These are phyloP conservation scores for Penicillium simplicissimum DNA, from an alignment of 495 filamentous ascomycete genomes.

Conservation along the genomic window DNA sequence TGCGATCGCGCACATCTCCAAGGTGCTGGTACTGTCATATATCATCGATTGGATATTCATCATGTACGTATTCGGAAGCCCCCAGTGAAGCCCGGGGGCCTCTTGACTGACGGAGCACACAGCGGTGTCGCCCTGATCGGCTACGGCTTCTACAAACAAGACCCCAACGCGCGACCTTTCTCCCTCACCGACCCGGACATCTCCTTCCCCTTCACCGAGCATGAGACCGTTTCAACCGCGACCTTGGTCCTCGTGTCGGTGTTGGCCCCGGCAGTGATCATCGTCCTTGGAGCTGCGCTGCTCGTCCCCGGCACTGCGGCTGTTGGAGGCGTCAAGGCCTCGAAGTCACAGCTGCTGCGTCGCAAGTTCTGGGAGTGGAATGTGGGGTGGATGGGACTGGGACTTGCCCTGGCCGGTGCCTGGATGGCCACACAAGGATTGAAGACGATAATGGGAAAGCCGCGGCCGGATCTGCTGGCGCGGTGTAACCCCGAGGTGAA, in stretches of 20 bases:
- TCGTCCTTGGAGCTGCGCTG: constrained; percentile 48
- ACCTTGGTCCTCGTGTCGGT: constrained; percentile 52
- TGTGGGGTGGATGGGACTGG: constrained; percentile 64
- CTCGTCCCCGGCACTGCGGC: constrained; percentile 49
- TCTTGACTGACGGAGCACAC: not conserved
- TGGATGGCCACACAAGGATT: constrained; percentile 62
- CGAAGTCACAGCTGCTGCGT: constrained; percentile 30
- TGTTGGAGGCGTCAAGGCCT: constrained; percentile 19
- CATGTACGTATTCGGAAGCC: constrained; percentile 34
- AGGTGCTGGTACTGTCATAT: constrained; percentile 48
- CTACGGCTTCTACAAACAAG: constrained; percentile 40
- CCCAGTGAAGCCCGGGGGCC: not conserved
- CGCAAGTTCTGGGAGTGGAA: constrained; percentile 62
- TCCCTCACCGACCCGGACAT: constrained; percentile 56
- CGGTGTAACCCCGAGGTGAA: constrained; percentile 59
- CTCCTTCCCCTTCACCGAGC: constrained; percentile 53
- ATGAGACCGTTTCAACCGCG: constrained; percentile 56
- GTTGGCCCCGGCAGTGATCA: constrained; percentile 54
- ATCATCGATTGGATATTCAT: constrained; percentile 57
- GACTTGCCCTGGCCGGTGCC: constrained; percentile 51
- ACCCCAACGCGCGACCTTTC: constrained; percentile 49
- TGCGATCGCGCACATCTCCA: constrained; percentile 29
- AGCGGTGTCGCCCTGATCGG: constrained; percentile 51
- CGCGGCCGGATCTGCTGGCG: constrained; percentile 62
- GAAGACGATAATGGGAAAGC: constrained; percentile 65